A percentile compares a stretch with the other conserved stretches of the same genome.
These are phyloP conservation scores for Coniochaeta prunicola DNA, from an alignment of 2,329 filamentous ascomycete species.

Conservation along the genomic window DNA sequence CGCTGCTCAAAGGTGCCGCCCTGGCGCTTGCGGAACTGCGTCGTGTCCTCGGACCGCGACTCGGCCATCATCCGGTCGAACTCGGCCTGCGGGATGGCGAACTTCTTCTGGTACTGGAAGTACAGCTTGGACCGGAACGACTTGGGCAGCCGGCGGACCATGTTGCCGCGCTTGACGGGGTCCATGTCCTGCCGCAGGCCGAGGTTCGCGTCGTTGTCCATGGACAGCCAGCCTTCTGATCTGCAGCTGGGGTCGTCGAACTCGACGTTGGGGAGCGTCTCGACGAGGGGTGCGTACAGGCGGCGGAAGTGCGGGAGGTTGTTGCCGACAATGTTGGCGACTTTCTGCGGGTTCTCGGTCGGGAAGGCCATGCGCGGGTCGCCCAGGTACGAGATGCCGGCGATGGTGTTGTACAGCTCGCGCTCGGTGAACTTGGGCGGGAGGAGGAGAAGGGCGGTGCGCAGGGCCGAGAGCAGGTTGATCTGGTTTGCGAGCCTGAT, in stretches of 20 bases:
- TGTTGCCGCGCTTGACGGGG: slow-evolving; percentile 82
- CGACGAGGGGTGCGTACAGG: slow-evolving; percentile 82
- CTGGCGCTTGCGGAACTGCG: slow-evolving; percentile 63
- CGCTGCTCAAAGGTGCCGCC: slow-evolving; percentile 81
- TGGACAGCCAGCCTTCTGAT: slow-evolving; percentile 52
- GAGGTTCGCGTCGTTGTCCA: slow-evolving; percentile 56
- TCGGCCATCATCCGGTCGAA: slow-evolving; percentile 80
- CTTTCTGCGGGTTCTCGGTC: slow-evolving; percentile 86
- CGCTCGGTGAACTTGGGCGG: slow-evolving; percentile 79
- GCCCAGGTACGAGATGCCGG: slow-evolving; percentile 87
- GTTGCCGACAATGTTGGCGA: slow-evolving; percentile 86
- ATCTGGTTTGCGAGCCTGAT: slow-evolving; percentile 93
- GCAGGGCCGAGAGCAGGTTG: slow-evolving; percentile 86
- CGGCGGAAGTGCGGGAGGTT: slow-evolving; percentile 89
- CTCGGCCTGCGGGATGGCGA: slow-evolving; percentile 73
- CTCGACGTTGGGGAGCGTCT: slow-evolving; percentile 79
- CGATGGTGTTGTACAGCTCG: slow-evolving; percentile 84
- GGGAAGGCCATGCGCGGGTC: slow-evolving; percentile 93
- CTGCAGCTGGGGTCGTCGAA: slow-evolving; percentile 61
- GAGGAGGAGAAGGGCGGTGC: slow-evolving; percentile 80
- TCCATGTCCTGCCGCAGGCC: slow-evolving; percentile 86
- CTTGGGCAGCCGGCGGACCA: slow-evolving; percentile 86
- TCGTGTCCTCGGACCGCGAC: slow-evolving; percentile 62
- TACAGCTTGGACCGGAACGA: slow-evolving; percentile 85
- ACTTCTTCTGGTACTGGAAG: slow-evolving; percentile 90